Percentiles rank a stretch among this genome's conserved stretches.
Evolutionary conservation across 805 yeast species (phyloP).

Genomic region (Saccharomycopsis sp.): DNA sequence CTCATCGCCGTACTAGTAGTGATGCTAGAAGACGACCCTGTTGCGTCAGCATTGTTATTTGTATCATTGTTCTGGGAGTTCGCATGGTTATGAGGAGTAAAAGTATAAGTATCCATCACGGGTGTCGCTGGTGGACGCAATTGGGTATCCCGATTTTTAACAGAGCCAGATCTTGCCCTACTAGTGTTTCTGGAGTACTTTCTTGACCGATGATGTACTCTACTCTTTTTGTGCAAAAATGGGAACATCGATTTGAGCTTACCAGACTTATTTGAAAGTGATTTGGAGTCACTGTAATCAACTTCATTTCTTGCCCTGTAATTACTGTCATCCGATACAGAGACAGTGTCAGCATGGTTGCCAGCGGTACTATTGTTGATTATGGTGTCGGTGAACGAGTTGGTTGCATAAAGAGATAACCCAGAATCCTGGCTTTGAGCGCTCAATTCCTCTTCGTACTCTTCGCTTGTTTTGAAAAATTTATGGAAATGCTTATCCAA

Average conservation of each 20-base stretch:
- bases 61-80: background rate
- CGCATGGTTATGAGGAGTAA: background rate
- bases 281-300: background rate
- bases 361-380: background rate
- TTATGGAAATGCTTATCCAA: background rate
- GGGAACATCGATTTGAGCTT: background rate
- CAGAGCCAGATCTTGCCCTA: background rate
- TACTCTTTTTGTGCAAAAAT: background rate
- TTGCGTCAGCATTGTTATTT: background rate
- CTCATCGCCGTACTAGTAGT: background rate
- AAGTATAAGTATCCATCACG: background rate
- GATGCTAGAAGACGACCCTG: background rate
- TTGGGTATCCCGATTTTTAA: background rate
- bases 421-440: background rate
- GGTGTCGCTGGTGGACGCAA: background rate
- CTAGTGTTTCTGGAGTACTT: background rate
- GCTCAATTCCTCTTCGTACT: background rate
- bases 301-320: background rate
- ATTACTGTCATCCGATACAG: background rate
- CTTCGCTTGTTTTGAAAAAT: background rate
- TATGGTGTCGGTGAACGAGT: background rate
- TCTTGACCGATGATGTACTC: background rate
- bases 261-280: background rate
- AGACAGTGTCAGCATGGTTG: background rate
- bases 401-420: background rate